phyloP scores from a whole-genome alignment of 2,329 filamentous ascomycete genomes.

The Zasmidium citrigriseum region DNA sequence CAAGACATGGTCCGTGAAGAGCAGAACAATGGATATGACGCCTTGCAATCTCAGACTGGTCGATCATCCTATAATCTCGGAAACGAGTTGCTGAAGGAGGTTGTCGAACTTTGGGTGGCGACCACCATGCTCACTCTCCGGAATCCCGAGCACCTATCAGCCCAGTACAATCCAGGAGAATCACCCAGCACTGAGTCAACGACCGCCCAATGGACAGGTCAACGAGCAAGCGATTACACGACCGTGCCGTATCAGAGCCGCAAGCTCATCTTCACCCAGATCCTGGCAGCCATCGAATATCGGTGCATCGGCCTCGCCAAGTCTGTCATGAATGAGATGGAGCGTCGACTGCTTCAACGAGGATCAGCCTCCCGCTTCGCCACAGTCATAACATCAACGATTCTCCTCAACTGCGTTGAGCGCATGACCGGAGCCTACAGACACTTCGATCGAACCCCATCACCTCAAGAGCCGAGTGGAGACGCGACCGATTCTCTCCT shows the following conservation, averaged over 20 bases:
- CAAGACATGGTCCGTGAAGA: slow-evolving; percentile 23
- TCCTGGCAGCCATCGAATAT: slow-evolving; percentile 58
- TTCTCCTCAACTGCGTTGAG: slow-evolving; percentile 61
- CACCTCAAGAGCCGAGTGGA: background rate
- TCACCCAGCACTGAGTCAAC: background rate
- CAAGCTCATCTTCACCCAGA: slow-evolving; percentile 53
- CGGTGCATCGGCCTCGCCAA: slow-evolving; percentile 55
- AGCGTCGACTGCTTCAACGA: slow-evolving; percentile 60
- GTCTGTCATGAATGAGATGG: slow-evolving; percentile 60
- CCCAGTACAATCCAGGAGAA: slow-evolving; percentile 37
- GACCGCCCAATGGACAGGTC: background rate
- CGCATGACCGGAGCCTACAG: slow-evolving; percentile 59
- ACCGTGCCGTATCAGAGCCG: slow-evolving; percentile 31
- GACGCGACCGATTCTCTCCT: background rate
- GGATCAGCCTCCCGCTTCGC: slow-evolving; percentile 59
- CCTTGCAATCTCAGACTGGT: background rate
- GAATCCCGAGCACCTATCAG: background rate
- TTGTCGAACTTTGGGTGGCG: slow-evolving; percentile 58
- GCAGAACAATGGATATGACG: slow-evolving; percentile 13
- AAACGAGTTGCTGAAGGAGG: slow-evolving; percentile 52
- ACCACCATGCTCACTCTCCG: slow-evolving; percentile 50
- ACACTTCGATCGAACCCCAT: slow-evolving; percentile 16
- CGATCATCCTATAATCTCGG: slow-evolving; percentile 31
- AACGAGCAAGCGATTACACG: background rate
- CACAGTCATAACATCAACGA: slow-evolving; percentile 60